Conservation (phyloP, 2,329 filamentous ascomycete species). For the Ascochyta viciae-villosae region DNA sequence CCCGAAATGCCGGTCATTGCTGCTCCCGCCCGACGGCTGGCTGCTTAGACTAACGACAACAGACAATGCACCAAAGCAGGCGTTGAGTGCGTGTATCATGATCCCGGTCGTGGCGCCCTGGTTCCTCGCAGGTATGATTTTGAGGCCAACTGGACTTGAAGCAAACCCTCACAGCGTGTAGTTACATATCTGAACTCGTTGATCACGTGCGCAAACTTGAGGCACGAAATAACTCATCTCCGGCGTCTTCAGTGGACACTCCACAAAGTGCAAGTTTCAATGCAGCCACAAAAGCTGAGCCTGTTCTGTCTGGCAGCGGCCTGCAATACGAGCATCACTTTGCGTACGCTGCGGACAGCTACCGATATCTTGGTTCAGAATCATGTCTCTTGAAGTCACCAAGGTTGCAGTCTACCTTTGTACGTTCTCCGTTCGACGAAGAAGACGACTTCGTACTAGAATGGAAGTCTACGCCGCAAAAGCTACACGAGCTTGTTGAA, state of each 20-base stretch:
- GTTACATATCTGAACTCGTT: constrained; percentile 46
- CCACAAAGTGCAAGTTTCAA: constrained; percentile 16
- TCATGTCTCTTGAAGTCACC: constrained; percentile 44
- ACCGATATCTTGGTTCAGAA: constrained; percentile 45
- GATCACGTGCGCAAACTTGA: constrained; percentile 44
- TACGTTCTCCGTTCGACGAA: constrained; percentile 25
- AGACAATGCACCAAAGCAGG: constrained; percentile 48
- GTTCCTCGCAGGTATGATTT: constrained; percentile 39
- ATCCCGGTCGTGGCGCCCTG: constrained; percentile 42
- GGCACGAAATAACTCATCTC: constrained; percentile 27
- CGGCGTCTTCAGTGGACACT: constrained; percentile 24
- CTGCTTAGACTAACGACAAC: constrained; percentile 18
- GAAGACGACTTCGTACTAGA: constrained; percentile 36
- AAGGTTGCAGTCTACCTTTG: constrained; percentile 29
- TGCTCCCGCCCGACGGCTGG: background rate
- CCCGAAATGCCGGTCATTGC: constrained; percentile 41
- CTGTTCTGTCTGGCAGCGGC: constrained; percentile 18
- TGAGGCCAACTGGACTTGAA: background rate
- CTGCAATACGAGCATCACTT: constrained; percentile 44
- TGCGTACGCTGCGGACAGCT: constrained; percentile 40
- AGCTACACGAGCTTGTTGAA: constrained; percentile 40
- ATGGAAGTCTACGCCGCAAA: constrained; percentile 33
- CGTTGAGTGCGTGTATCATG: constrained; percentile 45
- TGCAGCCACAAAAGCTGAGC: constrained; percentile 22
- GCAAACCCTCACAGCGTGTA: constrained; percentile 11